Evolutionary conservation across 768 basidiomycete species (phyloP), one percentile per base, ranked within the genome.

Genomic region (Leccinellum albellum): DNA sequence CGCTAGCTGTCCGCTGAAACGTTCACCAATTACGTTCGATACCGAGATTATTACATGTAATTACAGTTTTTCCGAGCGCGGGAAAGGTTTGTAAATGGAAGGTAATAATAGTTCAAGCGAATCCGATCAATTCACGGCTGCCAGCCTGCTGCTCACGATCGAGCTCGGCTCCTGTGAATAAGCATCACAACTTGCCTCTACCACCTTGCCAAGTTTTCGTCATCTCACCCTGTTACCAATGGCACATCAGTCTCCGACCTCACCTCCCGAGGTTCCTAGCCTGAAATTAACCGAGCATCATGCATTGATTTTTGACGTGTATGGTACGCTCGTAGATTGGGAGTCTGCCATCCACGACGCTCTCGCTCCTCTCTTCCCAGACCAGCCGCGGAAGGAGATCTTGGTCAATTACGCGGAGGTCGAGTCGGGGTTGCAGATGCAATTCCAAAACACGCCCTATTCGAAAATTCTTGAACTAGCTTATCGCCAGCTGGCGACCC

Each of bases 271-370:
- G 28, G 28, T 44, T 14, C 51, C 26, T 13, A 14, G 28, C 47
- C n/a, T 57, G 48, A 61, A 57, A 48, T 60, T 68, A 33, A 65
- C 61, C 14, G 37, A 59, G 3, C 60, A 71, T 51, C 59, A 54
- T 17, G 79, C 79, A 23, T 78, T 91, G 44, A 74, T 89, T 49
- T 88, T 89, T 66, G 89, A 92, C 61, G 85, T 88, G 58, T 91
- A 90, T 60, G 89, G 86, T 4, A 91, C 89, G 1, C 81, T 91
- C 50, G 73, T 82, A 45, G 85, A 91, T 68, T 91, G 89, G 89
- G 88, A 91, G 70, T 77, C 79, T 6, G 85, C 86, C 15, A 79
- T 91, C 51, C 80, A 79, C 70, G 66, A 74, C 13, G 79, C 75
- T 1, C 75, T 91, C 29, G 28, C n/a, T n/a, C 23, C 56, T 13